Base-by-base conservation (phyloP, 352 stramenopile genomes). In the Phytopythium aichiense region DNA sequence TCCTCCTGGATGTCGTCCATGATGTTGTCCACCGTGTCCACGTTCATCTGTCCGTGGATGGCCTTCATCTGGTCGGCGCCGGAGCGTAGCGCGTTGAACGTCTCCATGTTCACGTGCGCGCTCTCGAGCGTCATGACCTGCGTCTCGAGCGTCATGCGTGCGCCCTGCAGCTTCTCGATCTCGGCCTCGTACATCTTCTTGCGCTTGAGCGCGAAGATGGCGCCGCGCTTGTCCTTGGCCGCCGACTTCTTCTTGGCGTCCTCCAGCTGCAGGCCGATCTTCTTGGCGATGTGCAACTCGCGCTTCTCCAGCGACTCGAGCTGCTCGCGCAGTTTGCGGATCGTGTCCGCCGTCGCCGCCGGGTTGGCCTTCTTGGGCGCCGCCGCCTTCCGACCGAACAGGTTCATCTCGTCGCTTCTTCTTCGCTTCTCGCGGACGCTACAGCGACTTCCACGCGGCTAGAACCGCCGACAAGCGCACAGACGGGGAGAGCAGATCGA, bases 181-280 rank as follows among this genome's bases (percentile, higher is more conserved):
- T 99, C 96, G 45, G 89, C 84, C 70, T 99, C 96, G 71, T 98
- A 98, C 77, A 99, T 95, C 66, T 99, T 99, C 87, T 99, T 99
- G 66, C 95, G 89, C 79, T 99, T 99, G 45, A 99, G 87, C 52
- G 93, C 92, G 73, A 98, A 99, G 46, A 99, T 88, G 31, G 97
- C 97, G 58, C 96, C 96, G 70, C 96, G 96, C 65, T 99, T 99
- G 82, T 99, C 96, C 65, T 98, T 98, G 45, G 85, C 88, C 15
- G 85, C 87, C 76, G 96, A 98, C 74, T 99, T 99, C 43, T 86
- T 90, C 79, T 99, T 98, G 31, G 97, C 97, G 58, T 99, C 95
- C 23, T 85, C 75, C 12, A 98, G 61, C 70, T 98, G 91, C 66
- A 85, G 60, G 53, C 88, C 80, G 57, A 99, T 98, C 79, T 99